Evolutionary conservation across 192 early-diverging fungal species (phyloP).

Genomic region (Cetraspora pellucida): DNA sequence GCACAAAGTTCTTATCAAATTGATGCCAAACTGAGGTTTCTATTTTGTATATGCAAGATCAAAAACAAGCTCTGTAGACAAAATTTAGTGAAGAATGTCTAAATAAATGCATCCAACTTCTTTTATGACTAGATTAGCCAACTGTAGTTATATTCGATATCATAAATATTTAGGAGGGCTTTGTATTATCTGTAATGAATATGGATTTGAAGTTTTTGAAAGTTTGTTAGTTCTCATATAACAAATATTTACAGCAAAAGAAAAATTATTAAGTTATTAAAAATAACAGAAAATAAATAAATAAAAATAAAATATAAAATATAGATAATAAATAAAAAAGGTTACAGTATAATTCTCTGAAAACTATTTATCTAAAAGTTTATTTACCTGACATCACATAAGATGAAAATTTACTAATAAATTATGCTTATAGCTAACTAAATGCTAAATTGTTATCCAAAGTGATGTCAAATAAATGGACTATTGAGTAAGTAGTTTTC

Average conservation of each 20-base stretch:
- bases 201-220: constrained; percentile 2
- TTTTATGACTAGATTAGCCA: not conserved
- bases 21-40: not conserved
- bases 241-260: not conserved
- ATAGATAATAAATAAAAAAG: no score
- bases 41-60: constrained; percentile 7
- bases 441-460: no score
- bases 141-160: not conserved
- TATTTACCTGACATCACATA: no score
- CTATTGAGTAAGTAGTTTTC: no score
- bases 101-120: not conserved
- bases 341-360: no score
- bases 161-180: not conserved
- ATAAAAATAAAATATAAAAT: no score
- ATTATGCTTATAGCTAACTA: no score
- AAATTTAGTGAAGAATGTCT: not conserved
- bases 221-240: not conserved
- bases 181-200: constrained; percentile 16
- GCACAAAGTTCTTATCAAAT: no score
- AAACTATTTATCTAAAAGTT: no score
- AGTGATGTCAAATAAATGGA: no score
- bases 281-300: no score
- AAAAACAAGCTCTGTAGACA: not conserved
- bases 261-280: not conserved
- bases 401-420: no score